Evolutionary conservation across 192 early-diverging fungal genomes (phyloP).

Genomic region (Coemansia sp.): DNA sequence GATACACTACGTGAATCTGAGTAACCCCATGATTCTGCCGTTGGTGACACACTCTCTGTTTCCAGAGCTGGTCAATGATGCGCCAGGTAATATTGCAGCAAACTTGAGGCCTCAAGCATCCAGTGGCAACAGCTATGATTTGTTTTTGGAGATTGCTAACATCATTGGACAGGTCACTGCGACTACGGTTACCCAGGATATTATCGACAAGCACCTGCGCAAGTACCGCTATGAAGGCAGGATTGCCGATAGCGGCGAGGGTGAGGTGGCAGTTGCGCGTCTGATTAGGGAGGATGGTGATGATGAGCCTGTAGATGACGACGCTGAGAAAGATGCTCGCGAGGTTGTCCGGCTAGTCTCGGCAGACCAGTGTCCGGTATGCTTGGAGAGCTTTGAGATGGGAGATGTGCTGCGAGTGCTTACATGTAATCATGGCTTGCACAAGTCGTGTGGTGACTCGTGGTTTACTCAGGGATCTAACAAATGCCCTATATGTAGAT

Average conservation of each 20-base stretch:
- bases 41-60: conserved; percentile 38
- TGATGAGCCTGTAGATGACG: neutral
- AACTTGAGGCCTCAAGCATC: neutral
- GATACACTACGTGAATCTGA: conserved; percentile 38
- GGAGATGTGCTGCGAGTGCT: conserved; percentile 41
- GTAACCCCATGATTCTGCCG: conserved; percentile 38
- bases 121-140: conserved; percentile 36
- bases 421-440: conserved; percentile 38
- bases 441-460: conserved; percentile 39
- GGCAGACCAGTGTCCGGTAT: conserved; percentile 47
- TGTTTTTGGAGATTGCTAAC: conserved; percentile 44
- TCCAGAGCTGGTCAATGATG: conserved; percentile 27
- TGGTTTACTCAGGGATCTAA: conserved; percentile 53
- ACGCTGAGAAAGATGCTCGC: neutral
- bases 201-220: conserved; percentile 31
- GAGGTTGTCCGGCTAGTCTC: conserved; percentile 23
- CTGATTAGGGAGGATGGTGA: conserved; percentile 1
- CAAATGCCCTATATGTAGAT: conserved; percentile 46
- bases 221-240: conserved; percentile 23
- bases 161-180: conserved; percentile 37
- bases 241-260: neutral
- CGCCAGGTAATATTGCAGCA: neutral
- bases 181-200: conserved; percentile 38
- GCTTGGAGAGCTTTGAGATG: conserved; percentile 35
- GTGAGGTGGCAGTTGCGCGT: conserved; percentile 10